These are phyloP conservation scores for Phaffia rhodozyma DNA, from an alignment of 1,284 basidiomycete genomes.

Conservation along the genomic window DNA sequence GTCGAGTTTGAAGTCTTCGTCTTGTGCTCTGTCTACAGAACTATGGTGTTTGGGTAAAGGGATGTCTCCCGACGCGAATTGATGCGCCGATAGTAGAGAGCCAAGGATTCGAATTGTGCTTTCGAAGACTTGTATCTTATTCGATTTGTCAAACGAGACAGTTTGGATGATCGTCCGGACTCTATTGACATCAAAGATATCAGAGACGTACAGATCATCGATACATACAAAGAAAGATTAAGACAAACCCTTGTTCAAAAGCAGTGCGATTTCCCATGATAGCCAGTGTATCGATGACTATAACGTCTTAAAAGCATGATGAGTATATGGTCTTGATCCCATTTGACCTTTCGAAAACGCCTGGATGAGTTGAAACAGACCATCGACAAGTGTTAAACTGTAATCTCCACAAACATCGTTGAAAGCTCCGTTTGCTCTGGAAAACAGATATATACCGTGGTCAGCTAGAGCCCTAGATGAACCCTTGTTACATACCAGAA, in stretches of 20 bases:
- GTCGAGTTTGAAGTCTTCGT: constrained; percentile 13
- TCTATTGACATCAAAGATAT: no score
- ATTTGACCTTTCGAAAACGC: neutral
- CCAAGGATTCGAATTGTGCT: constrained; percentile 65
- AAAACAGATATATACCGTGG: neutral
- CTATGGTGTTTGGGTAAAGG: neutral
- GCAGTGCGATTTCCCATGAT: constrained; percentile 58
- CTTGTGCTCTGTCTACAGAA: no score
- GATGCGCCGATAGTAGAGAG: constrained; percentile 73
- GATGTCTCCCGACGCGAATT: constrained; percentile 19
- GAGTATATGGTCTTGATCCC: neutral
- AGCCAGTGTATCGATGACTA: constrained; percentile 67
- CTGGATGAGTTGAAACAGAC: neutral
- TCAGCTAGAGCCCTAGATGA: constrained; percentile 1
- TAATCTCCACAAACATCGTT: constrained; percentile 84
- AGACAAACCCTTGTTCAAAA: constrained; percentile 49
- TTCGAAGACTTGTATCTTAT: constrained; percentile 82
- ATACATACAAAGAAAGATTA: no score
- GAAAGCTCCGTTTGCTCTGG: constrained; percentile 52
- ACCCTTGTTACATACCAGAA: neutral
- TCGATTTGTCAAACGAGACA: constrained; percentile 77
- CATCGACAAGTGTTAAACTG: constrained; percentile 26
- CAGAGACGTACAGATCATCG: no score
- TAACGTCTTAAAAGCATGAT: constrained; percentile 53
- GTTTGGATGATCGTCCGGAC: constrained; percentile 59